These are phyloP conservation scores for Selenicereus undatus DNA, from an alignment of 148 eudicot genomes.

Conservation along the genomic window DNA sequence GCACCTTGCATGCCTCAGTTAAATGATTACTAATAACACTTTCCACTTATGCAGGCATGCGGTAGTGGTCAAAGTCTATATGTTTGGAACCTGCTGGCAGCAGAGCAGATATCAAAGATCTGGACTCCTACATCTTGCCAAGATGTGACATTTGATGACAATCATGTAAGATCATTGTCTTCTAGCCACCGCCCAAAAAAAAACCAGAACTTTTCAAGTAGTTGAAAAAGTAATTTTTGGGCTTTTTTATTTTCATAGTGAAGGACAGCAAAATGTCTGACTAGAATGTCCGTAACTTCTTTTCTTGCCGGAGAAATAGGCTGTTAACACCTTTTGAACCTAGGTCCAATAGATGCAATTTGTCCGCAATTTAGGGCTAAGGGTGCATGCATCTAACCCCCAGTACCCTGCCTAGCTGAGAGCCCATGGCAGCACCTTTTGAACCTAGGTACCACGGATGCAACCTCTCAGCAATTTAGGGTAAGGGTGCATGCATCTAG, in stretches of 20 bases:
- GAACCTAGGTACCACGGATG: too few species aligned
- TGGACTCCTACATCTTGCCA: constrained; percentile 52
- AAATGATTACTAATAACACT: constrained; percentile 15
- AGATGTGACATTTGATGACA: constrained; percentile 74
- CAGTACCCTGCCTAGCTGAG: too few species aligned
- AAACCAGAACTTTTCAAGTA: too few species aligned
- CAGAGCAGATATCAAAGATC: constrained; percentile 63
- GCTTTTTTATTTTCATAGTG: neutral
- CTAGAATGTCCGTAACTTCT: neutral
- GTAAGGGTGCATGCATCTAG: too few species aligned
- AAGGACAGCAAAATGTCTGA: neutral
- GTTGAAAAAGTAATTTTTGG: too few species aligned
- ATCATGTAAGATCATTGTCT: constrained; percentile 61
- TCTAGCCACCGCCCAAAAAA: neutral
- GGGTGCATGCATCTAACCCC: too few species aligned
- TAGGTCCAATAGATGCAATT: neutral
- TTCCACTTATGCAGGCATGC: constrained; percentile 50
- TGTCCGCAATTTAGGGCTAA: neutral
- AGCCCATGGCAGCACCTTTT: neutral
- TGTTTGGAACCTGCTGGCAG: constrained; percentile 87
- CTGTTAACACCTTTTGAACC: neutral
- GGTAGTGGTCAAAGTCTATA: constrained; percentile 74
- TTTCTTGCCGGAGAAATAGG: neutral
- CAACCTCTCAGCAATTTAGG: too few species aligned
- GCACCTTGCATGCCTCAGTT: neutral